Evolutionary conservation across 306 rosid genomes (phyloP), one percentile per base, ranked within the genome.

Genomic region (Glycyrrhiza uralensis): DNA sequence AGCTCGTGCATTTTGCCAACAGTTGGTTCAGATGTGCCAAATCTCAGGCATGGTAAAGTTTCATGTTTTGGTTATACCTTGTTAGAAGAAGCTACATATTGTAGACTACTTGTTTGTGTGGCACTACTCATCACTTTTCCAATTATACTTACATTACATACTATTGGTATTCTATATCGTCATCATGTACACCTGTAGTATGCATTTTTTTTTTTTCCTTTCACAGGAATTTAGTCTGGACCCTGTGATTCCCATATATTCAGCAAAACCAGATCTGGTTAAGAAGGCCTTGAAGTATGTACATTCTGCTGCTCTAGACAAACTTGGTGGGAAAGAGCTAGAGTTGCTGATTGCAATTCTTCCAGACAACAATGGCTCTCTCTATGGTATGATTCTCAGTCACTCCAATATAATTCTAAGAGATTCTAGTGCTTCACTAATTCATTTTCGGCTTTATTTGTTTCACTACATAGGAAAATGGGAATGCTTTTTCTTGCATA

Each of bases 11-110:
- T 84, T 84, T 65, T 84, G 88, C 59, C 83, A 78, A 66, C 81
- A 84, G 45, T 76, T 84, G 68, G 83, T 81, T 79, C 85, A 81
- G 59, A 78, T 76, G 78, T 81, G 85, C 69, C 85, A 84, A 81
- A 75, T 75, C 15, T 78, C 81, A 41, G 88, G 81, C 81, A 78
- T 84, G 88, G 88, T 84, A 84, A 77, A 35, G 70, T 47, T 50
- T 70, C 57, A 14, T 50, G 12, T 7, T 44, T 74, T 57, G 50
- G 41, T 55, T 49, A 33, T 32, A 50, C 47, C 1, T 18, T 55
- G 20, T 28, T 41, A 7, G 42, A 6, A 24, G 56, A 41, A 56
- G 12, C 57, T 22, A 17, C 10, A 24, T 28, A 35, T 35, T 33
- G 41, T 15, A 20, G 67, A 13, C 10, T 32, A 38, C 47, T n/a